Evolutionary conservation across 179 eudicot species (phyloP).

Genomic region (Spergularia azorica): DNA sequence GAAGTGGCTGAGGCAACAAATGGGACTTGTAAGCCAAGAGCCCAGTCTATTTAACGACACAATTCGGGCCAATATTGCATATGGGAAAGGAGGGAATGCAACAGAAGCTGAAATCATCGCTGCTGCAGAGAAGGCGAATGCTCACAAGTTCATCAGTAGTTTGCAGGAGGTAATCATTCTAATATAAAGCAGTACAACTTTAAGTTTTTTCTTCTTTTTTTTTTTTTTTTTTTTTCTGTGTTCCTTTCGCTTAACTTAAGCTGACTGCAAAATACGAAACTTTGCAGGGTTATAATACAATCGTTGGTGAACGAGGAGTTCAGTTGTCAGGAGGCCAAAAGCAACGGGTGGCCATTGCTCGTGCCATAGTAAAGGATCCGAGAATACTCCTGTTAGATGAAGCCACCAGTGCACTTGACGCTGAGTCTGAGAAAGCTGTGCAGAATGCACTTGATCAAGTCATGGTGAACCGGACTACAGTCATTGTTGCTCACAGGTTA

Average conservation of each 20-base stretch:
- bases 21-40: constrained; percentile 33
- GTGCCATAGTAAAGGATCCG: constrained; percentile 34
- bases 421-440: constrained; percentile 34
- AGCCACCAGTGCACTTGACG: constrained; percentile 34
- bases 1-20: constrained; percentile 25
- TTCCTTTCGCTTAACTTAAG: not conserved
- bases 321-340: constrained; percentile 36
- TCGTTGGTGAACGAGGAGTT: constrained; percentile 31
- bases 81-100: constrained; percentile 22
- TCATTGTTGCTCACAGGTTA: constrained; percentile 31
- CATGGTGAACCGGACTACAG: constrained; percentile 33
- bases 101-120: constrained; percentile 21
- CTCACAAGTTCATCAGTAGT: constrained; percentile 30
- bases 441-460: constrained; percentile 33
- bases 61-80: constrained; percentile 29
- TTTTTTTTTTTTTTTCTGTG: too few species aligned
- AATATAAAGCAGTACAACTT: not conserved
- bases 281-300: constrained; percentile 28
- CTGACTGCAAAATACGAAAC: not conserved
- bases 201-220: too few species aligned
- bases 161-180: constrained; percentile 19
- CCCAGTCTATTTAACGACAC: constrained; percentile 29
- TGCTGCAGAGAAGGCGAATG: constrained; percentile 30
- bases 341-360: constrained; percentile 32
- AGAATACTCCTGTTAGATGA: constrained; percentile 32